These are phyloP conservation scores for Massospora cicadina DNA, from an alignment of 371 early-diverging fungal species.

Conservation along the genomic window DNA sequence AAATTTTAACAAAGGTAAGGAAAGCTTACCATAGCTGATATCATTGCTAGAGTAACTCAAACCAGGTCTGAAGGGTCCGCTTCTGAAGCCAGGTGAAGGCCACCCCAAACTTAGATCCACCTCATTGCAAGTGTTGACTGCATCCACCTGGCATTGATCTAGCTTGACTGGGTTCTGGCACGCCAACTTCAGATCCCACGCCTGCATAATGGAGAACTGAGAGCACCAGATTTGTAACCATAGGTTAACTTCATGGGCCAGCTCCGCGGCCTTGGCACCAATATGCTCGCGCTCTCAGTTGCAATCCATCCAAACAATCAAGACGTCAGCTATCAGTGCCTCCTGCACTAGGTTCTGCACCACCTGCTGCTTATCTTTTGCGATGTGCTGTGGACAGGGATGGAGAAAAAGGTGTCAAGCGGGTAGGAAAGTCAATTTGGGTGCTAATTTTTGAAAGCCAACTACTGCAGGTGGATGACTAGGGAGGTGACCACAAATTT, in stretches of 20 bases:
- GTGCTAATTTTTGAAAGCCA: constrained; percentile 41
- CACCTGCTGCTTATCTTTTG: constrained; percentile 20
- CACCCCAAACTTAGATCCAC: constrained; percentile 96
- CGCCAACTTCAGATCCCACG: constrained; percentile 61
- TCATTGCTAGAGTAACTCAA: constrained; percentile 33
- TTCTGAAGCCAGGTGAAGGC: constrained; percentile 96
- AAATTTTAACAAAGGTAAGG: background rate
- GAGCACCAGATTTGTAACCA: constrained; percentile 55
- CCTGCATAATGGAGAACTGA: constrained; percentile 61
- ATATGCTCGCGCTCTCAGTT: constrained; percentile 99
- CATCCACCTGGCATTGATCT: constrained; percentile 56
- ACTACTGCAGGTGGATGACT: constrained; percentile 51
- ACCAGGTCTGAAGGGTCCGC: constrained; percentile 28
- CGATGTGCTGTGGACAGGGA: constrained; percentile 26
- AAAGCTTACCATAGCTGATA: constrained; percentile 72
- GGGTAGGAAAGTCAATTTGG: constrained; percentile 37
- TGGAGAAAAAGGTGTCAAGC: constrained; percentile 43
- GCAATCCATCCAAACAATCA: constrained; percentile 99
- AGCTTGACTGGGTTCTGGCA: constrained; percentile 50
- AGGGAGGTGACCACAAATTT: constrained; percentile 66
- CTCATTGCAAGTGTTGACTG: constrained; percentile 84
- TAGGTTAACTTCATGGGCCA: constrained; percentile 43
- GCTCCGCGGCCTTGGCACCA: constrained; percentile 64
- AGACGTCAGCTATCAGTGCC: constrained; percentile 33
- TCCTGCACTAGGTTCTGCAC: constrained; percentile 43